These are phyloP conservation scores for Fusarium denticulatum DNA, from an alignment of 2,329 filamentous ascomycete species.

Conservation along the genomic window DNA sequence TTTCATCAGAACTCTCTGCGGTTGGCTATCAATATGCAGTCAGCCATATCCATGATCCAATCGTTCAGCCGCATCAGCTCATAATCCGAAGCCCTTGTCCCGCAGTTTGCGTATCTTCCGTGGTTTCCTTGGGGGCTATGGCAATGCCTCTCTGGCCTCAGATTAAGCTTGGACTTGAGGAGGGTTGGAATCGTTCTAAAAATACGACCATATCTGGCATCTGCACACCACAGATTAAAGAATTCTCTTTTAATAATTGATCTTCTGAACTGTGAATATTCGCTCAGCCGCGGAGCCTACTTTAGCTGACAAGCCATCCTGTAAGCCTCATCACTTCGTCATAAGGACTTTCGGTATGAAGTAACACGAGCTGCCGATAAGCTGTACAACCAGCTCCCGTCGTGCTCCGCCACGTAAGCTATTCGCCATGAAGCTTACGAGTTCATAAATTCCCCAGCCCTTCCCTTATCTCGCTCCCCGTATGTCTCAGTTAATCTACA, in stretches of 20 bases:
- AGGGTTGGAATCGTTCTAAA: background rate
- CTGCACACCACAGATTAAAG: fast-evolving
- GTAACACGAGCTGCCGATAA: background rate
- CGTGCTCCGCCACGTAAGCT: constrained; percentile 13
- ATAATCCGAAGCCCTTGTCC: background rate
- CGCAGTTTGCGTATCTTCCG: background rate
- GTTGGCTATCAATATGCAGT: background rate
- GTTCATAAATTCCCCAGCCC: background rate
- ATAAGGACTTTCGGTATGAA: background rate
- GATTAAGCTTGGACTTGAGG: background rate
- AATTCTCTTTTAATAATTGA: too few relatives aligned
- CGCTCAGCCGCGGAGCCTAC: constrained; percentile 1
- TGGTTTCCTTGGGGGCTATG: background rate
- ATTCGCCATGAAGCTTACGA: background rate
- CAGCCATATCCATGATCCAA: background rate
- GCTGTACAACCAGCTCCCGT: background rate
- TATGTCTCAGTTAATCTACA: background rate
- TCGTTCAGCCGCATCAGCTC: background rate
- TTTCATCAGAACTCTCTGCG: background rate
- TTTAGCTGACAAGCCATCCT: background rate
- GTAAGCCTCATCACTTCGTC: background rate
- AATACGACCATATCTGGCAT: background rate
- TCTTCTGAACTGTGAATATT: background rate
- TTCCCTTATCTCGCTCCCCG: background rate
- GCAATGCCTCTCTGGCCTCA: background rate